Conservation (phyloP, 805 yeast genomes). For the Saccharomyces paradoxus region DNA sequence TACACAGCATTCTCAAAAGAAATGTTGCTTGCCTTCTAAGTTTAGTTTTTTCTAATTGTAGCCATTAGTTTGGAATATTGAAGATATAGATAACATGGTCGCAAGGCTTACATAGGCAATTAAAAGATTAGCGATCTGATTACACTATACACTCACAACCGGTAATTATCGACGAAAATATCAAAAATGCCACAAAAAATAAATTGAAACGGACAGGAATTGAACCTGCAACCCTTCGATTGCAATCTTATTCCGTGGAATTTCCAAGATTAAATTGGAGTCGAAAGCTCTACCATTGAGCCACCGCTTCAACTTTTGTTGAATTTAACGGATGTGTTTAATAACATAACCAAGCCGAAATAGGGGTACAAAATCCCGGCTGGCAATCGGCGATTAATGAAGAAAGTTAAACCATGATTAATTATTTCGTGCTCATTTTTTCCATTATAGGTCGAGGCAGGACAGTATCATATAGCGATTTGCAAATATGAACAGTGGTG, state of each 20-base stretch:
- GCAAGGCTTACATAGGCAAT: too few relatives aligned
- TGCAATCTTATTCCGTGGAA: conserved; percentile 16
- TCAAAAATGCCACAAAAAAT: not conserved
- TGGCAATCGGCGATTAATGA: not conserved
- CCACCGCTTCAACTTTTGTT: conserved; percentile 44
- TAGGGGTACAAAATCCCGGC: too few relatives aligned
- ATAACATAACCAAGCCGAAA: not conserved
- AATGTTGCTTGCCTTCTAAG: too few relatives aligned
- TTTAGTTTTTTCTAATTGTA: too few relatives aligned
- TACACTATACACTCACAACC: too few relatives aligned
- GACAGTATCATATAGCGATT: not conserved
- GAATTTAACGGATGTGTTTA: not conserved
- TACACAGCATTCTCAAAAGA: too few relatives aligned
- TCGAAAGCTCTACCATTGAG: conserved; percentile 67
- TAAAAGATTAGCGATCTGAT: too few relatives aligned
- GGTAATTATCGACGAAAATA: not conserved
- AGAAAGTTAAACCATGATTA: not conserved
- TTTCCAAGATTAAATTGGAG: conserved; percentile 39
- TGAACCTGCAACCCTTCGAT: conserved; percentile 62
- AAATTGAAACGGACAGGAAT: conserved; percentile 43
- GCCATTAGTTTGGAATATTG: too few relatives aligned
- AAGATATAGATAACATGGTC: too few relatives aligned
- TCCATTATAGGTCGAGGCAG: not conserved
- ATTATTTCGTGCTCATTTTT: not conserved
- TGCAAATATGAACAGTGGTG: conserved; percentile 10